phyloP scores from a whole-genome alignment of 140 eudicot genomes.

The Senecio squalidus region DNA sequence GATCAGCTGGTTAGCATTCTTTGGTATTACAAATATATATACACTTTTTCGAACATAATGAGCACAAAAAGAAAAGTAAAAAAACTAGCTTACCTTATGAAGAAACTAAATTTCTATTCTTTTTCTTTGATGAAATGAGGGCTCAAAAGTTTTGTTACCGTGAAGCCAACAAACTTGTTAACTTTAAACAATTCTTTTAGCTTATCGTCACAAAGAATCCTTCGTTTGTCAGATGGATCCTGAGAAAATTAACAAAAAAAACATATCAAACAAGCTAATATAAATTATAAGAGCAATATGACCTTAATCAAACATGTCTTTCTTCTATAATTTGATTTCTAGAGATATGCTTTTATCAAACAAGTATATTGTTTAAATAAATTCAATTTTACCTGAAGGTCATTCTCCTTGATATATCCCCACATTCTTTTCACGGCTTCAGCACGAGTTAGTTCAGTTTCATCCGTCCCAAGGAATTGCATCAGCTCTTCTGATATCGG shows the following conservation, averaged over 20 bases:
- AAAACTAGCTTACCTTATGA: slow-evolving; percentile 17
- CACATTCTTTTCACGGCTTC: slow-evolving; percentile 70
- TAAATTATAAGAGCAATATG: not conserved
- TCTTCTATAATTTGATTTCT: too few relatives aligned
- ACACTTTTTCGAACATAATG: slow-evolving; percentile 17
- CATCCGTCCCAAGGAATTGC: slow-evolving; percentile 63
- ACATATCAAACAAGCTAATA: not conserved
- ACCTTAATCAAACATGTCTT: not conserved
- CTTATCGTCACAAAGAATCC: slow-evolving; percentile 53
- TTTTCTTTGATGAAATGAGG: slow-evolving; percentile 48
- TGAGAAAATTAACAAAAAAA: slow-evolving; percentile 23
- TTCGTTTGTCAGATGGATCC: slow-evolving; percentile 67
- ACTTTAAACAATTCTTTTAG: slow-evolving; percentile 51
- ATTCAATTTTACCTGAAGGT: slow-evolving; percentile 94
- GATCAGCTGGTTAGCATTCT: slow-evolving; percentile 26
- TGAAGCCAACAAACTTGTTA: slow-evolving; percentile 48
- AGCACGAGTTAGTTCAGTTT: slow-evolving; percentile 46
- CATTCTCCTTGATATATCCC: slow-evolving; percentile 58
- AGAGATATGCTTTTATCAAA: too few relatives aligned
- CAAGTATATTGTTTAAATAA: too few relatives aligned
- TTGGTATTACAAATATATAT: slow-evolving; percentile 8
- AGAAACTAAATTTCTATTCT: slow-evolving; percentile 16
- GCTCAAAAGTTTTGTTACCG: slow-evolving; percentile 49
- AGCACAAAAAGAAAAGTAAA: not conserved
- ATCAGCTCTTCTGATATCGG: slow-evolving; percentile 59